Evolutionary conservation across 768 basidiomycete species (phyloP), one percentile per base, ranked within the genome.

Genomic region (Rossbeevera mucosa): DNA sequence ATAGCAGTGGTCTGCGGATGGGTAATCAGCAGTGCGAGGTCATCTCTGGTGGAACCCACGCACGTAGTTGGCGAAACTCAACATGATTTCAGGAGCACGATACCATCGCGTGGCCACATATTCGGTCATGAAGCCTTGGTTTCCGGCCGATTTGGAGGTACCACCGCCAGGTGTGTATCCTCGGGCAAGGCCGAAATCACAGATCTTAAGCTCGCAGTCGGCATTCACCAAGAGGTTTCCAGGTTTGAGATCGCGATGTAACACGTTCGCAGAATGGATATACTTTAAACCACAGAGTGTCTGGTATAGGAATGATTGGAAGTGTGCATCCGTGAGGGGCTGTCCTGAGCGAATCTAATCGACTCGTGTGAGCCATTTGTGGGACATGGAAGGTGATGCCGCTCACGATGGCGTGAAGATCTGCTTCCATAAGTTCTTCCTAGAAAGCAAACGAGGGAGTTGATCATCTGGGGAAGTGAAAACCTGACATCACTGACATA

Each of bases 61-160:
- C 59, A 93, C 93, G 64, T 93, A 93, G 74, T 93, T 93, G 20
- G 91, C 91, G 61, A 93, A 95, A 74, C 91, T 94, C 61, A 98
- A 68, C 96, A 98, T 99, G 72, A 98, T 99, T 74, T 99, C 96
- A 0, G 96, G 95, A 20, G 95, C 95, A 30, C 95, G 79, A 68
- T 99, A 99, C 95, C 95, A 98, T 51, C 95, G 80, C 7, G 95
- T 99, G n/a, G 95, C 95, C 28, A 98, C 89, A 68, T 95, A 98
- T 73, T 98, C 96, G 0, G 96, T 98, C 95, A 98, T 97, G 73
- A 98, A 97, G 0, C 95, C 95, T 63, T 87, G 88, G 63, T 89
- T 88, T 31, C 86, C 85, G 20, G 86, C 83, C 1, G 84, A 78
- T 58, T 78, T 83, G 48, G 82, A 85, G 30, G 80, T 82, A 29